Conservation (phyloP, 176 grass and related monocot genomes). For the Carex myosuroides region DNA sequence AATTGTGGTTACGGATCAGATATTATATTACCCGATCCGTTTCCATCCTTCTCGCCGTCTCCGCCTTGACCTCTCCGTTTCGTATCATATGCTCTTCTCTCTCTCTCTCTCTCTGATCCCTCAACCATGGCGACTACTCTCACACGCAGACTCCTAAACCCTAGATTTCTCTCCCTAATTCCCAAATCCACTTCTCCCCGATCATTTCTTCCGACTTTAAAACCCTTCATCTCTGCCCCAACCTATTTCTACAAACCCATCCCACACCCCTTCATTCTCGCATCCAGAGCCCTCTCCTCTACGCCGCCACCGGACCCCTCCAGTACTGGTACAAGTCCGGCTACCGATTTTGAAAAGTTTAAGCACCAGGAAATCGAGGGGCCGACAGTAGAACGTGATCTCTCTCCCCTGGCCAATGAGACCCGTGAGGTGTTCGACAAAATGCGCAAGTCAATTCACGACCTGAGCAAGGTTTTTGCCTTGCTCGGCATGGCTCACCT, state of each 20-base stretch:
- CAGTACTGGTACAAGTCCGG: background rate
- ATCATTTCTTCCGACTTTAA: background rate
- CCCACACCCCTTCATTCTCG: constrained; percentile 18
- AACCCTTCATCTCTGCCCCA: background rate
- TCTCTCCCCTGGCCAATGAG: constrained; percentile 72
- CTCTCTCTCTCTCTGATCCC: background rate
- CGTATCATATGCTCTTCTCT: background rate
- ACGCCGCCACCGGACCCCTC: background rate
- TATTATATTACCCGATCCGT: too few relatives aligned
- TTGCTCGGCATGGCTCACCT: constrained; percentile 67
- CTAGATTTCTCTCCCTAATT: background rate
- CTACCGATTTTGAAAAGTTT: constrained; percentile 25
- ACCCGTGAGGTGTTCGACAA: constrained; percentile 55
- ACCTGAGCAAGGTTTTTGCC: constrained; percentile 55
- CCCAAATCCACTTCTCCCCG: background rate
- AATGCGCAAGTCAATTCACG: constrained; percentile 44
- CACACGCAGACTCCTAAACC: constrained; percentile 40
- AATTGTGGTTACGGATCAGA: too few relatives aligned
- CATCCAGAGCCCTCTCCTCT: background rate
- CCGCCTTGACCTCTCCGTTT: too few relatives aligned
- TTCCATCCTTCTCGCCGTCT: too few relatives aligned
- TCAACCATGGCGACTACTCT: constrained; percentile 39
- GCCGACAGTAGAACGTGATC: constrained; percentile 83
- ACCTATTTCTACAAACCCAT: constrained; percentile 15
- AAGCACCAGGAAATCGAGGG: constrained; percentile 90